Evolutionary conservation across 176 grass and related monocot species (phyloP), one percentile per base, ranked within the genome.

Genomic region (Canna indica): DNA sequence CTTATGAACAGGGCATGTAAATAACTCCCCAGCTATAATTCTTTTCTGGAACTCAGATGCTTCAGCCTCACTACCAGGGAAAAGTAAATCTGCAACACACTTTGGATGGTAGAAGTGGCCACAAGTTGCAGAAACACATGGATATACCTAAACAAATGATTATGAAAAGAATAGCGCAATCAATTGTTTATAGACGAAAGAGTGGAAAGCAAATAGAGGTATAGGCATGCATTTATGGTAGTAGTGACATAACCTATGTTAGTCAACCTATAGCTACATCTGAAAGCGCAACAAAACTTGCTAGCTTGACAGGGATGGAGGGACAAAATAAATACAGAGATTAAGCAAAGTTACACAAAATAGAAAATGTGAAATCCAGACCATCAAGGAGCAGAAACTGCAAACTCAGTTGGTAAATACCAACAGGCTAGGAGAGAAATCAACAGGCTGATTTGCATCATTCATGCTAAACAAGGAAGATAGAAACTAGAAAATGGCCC

Each of bases 91-190:
- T 34, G 86, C 84, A 72, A 99, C 86, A 67, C 94, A 99, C 68
- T 83, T 88, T 58, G 94, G 80, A 74, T 99, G 94, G 86, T 93
- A 99, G 65, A 99, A 99, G 74, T 84, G 83, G 36, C 94, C 94
- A 70, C 94, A 99, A 24, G 94, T 99, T 35, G 94, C 94, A 83
- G 89, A 93, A 61, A 87, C 88, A 78, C 94, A 99, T 68, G 78
- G 82, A 85, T 90, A 93, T 59, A 99, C 89, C 94, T 93, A 80
- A 63, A 56, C n/a, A 75, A 66, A 36, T 4, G 42, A 38, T 70
- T 59, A 28, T 10, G 16, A 70, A 59, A 69, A 59, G 6, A 77
- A 48, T 47, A 57, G 2, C 13, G 32, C 26, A 32, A 45, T 42
- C 12, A 47, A 25, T 47, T 0, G 47, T 25, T 41, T 13, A 46